These are phyloP conservation scores for Trametes sp. DNA, from an alignment of 1,284 basidiomycete genomes.

Conservation along the genomic window DNA sequence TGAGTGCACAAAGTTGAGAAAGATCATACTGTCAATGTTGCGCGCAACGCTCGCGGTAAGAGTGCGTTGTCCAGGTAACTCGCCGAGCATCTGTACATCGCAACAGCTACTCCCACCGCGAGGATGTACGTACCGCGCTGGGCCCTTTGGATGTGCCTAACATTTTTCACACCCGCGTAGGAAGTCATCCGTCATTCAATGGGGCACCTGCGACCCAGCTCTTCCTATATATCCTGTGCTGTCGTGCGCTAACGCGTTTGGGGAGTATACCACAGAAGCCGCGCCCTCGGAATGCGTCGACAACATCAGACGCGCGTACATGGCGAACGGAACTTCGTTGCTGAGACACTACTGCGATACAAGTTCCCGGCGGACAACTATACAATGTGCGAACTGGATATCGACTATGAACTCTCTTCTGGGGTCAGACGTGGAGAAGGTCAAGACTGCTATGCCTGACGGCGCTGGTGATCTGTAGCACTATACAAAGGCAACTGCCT, in stretches of 20 bases:
- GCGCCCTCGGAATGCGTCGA: conserved; percentile 3
- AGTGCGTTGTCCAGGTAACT: background rate
- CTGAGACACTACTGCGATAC: no score
- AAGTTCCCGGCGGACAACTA: conserved; percentile 1
- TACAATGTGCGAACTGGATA: background rate
- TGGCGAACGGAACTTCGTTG: conserved; percentile 9
- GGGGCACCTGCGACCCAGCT: conserved; percentile 14
- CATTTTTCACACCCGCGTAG: background rate
- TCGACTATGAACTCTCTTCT: conserved; percentile 1
- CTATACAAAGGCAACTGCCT: no score
- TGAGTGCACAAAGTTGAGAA: no score
- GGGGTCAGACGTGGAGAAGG: background rate
- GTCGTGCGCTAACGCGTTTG: conserved; percentile 1
- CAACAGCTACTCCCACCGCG: background rate
- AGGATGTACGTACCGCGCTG: background rate
- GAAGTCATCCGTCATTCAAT: background rate
- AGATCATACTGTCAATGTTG: no score
- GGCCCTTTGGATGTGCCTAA: no score
- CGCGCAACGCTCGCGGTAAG: background rate
- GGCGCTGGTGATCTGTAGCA: background rate
- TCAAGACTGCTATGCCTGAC: background rate
- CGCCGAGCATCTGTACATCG: background rate
- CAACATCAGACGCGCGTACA: background rate
- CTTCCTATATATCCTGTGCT: conserved; percentile 4
- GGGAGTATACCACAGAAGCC: conserved; percentile 3